These are phyloP conservation scores for Clonostachys rosea DNA, from an alignment of 2,329 filamentous ascomycete species.

Conservation along the genomic window DNA sequence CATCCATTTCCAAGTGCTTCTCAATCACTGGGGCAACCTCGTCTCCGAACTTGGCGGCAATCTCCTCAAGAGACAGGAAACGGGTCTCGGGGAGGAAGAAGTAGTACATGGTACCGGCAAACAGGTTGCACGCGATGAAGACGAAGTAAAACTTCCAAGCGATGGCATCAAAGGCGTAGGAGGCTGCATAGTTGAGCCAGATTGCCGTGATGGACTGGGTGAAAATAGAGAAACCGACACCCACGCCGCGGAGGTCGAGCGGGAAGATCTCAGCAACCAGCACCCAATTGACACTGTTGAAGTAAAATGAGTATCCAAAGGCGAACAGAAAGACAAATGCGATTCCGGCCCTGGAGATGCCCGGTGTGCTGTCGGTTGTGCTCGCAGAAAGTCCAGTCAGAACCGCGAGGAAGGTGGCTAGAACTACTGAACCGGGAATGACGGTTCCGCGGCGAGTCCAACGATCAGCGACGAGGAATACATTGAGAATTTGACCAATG, in stretches of 20 bases:
- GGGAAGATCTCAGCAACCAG: constrained; percentile 17
- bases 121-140: constrained; percentile 21
- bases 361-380: constrained; percentile 7
- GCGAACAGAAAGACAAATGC: constrained; percentile 20
- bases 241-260: constrained; percentile 12
- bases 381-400: constrained; percentile 13
- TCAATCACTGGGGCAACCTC: constrained; percentile 3
- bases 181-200: constrained; percentile 18
- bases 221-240: constrained; percentile 17
- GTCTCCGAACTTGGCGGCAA: constrained; percentile 24
- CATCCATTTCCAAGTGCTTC: not conserved
- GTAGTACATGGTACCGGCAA: constrained; percentile 19
- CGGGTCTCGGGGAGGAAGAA: constrained; percentile 26
- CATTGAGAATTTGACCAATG: constrained; percentile 16
- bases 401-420: constrained; percentile 8
- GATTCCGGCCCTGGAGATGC: constrained; percentile 12
- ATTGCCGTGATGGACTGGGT: constrained; percentile 19
- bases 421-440: constrained; percentile 4
- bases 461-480: constrained; percentile 15
- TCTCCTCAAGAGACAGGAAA: constrained; percentile 21
- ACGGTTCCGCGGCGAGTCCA: constrained; percentile 11
- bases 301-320: constrained; percentile 15
- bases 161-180: constrained; percentile 17
- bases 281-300: constrained; percentile 19
- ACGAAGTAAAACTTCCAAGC: constrained; percentile 23